Evolutionary conservation across 345 rosid species (phyloP), one percentile per base, ranked within the genome.

Genomic region (Lagerstroemia speciosa): DNA sequence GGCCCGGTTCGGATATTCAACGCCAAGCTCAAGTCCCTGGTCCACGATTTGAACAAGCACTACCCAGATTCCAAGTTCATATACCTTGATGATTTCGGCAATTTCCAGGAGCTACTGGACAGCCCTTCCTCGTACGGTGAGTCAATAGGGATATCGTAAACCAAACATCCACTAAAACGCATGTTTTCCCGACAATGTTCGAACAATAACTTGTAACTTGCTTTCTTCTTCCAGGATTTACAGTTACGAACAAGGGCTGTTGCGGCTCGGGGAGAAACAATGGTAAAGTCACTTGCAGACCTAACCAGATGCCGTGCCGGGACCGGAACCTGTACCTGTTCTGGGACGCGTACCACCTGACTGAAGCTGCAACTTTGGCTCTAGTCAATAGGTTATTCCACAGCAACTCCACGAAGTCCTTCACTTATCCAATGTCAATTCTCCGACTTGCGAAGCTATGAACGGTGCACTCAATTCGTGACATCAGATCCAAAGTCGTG

Each of bases 1-100:
- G 48, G 60, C 16, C 88, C 92, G 0, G 79, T 63, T 36, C 74
- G 74, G 32, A 75, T 80, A 67, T 91, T 88, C 69, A 91, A 91
- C 69, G 48, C 41, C 63, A 75, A 74, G 75, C 89, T 84, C 26
- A 78, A 45, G 75, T 73, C 78, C n/a, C 82, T 86, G 0, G 85
- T 86, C 29, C 75, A 61, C 62, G 74, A 76, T 69, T 80, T 85
- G 62, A 88, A 85, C 77, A 43, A 26, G 50, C 57, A 79, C 34
- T 73, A 79, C 8, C 73, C 74, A 19, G 86, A 79, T 65, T 86
- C 89, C 1, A 81, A 67, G 67, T 82, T 86, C 30, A 76, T 74
- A 37, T 87, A 65, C 55, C 10, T 72, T 65, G 72, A 77, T 26
- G 71, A 58, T 8, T 32, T 15, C 5, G 20, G 32, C 32, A 30